Evolutionary conservation across 495 filamentous ascomycete species (phyloP).

Genomic region (Penicillium ucsense): DNA sequence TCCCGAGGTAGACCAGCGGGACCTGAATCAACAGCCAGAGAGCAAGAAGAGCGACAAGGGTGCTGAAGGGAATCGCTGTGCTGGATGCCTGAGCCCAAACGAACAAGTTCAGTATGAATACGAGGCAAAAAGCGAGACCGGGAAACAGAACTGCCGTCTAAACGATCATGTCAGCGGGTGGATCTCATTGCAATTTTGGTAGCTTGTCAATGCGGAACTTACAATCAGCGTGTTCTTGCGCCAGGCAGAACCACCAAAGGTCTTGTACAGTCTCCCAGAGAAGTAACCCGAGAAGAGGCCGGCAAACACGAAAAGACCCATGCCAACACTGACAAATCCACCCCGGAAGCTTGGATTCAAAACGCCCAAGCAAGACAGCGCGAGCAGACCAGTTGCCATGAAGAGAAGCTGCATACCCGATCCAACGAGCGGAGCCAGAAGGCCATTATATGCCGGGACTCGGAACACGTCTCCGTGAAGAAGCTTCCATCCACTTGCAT

Average conservation of each 20-base stretch:
- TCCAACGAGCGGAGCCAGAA: slow-evolving; percentile 78
- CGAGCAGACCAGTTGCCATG: slow-evolving; percentile 68
- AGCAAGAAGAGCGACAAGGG: slow-evolving; percentile 62
- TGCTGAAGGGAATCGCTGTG: slow-evolving; percentile 83
- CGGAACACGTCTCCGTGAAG: slow-evolving; percentile 95
- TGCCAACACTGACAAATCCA: slow-evolving; percentile 79
- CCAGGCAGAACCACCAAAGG: slow-evolving; percentile 74
- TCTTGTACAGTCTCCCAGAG: slow-evolving; percentile 74
- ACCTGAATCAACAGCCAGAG: slow-evolving; percentile 89
- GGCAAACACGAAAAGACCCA: slow-evolving; percentile 81
- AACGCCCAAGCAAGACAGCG: slow-evolving; percentile 73
- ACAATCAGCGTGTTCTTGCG: slow-evolving; percentile 68
- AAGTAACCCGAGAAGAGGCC: slow-evolving; percentile 92
- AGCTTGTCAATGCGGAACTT: slow-evolving; percentile 5
- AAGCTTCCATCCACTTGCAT: slow-evolving; percentile 87
- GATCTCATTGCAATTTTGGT: too few species aligned
- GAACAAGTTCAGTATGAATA: slow-evolving; percentile 85
- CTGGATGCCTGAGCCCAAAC: slow-evolving; percentile 90
- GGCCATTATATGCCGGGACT: slow-evolving; percentile 58
- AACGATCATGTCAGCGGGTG: slow-evolving; percentile 2
- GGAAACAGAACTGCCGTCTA: slow-evolving; percentile 75
- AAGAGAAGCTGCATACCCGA: slow-evolving; percentile 87
- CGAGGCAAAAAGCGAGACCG: slow-evolving; percentile 64
- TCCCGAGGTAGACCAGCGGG: slow-evolving; percentile 78
- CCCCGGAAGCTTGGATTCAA: slow-evolving; percentile 89